These are phyloP conservation scores for Pulveroboletus sp. DNA, from an alignment of 768 basidiomycete species.

Conservation along the genomic window DNA sequence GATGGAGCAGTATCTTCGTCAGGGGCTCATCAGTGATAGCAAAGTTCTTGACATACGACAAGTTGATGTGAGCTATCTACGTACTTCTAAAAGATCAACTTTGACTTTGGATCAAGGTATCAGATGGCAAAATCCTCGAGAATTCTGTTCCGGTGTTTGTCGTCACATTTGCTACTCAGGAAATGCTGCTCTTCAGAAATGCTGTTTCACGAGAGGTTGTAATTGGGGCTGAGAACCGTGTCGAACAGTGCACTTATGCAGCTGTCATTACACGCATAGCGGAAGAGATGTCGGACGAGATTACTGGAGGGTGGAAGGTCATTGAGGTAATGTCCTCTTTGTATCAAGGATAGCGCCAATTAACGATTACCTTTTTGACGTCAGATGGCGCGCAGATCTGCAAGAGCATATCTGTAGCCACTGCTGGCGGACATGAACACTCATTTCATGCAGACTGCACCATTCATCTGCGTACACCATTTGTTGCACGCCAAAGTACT, in stretches of 20 bases:
- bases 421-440: background rate
- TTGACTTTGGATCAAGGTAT: conserved; percentile 46
- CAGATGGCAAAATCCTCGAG: conserved; percentile 85
- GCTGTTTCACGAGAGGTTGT: conserved; percentile 82
- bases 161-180: conserved; percentile 89
- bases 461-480: conserved; percentile 13
- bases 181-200: conserved; percentile 87
- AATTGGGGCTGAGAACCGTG: conserved; percentile 84
- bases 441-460: conserved; percentile 1
- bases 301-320: conserved; percentile 98
- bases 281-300: conserved; percentile 83
- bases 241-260: conserved; percentile 91
- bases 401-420: conserved; percentile 44
- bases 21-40: conserved; percentile 88
- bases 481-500: conserved; percentile 18
- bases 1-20: conserved; percentile 88
- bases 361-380: background rate
- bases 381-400: conserved; percentile 49
- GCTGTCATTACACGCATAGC: conserved; percentile 87
- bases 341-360: background rate
- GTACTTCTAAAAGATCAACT: background rate
- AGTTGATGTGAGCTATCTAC: conserved; percentile 70
- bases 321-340: conserved; percentile 66
- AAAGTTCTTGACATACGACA: conserved; percentile 95
- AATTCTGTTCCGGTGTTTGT: conserved; percentile 88